Percentiles rank a stretch among this genome's conserved stretches.
Conservation (phyloP, 2,329 filamentous ascomycete genomes). For the Zopfia rhizophila region DNA sequence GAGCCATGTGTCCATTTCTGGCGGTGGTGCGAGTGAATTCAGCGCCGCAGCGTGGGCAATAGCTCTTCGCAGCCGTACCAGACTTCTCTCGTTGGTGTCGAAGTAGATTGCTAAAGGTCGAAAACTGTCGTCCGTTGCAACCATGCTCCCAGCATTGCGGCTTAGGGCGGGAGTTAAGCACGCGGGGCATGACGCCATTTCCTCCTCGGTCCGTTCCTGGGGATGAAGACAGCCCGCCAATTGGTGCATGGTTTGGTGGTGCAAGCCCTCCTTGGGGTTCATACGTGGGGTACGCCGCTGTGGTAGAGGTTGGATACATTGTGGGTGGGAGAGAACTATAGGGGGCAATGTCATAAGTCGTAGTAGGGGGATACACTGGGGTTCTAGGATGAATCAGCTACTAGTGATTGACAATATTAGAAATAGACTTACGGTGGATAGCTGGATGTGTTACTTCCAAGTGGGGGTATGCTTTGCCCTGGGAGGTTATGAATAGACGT, state of each 20-base stretch:
- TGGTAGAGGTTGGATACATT: conserved; percentile 49
- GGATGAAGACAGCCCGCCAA: conserved; percentile 40
- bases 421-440: conserved; percentile 43
- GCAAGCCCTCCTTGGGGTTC: conserved; percentile 37
- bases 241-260: conserved; percentile 26
- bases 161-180: conserved; percentile 84
- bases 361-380: conserved; percentile 44
- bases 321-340: conserved; percentile 47
- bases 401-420: not conserved
- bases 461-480: conserved; percentile 25
- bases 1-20: conserved; percentile 83
- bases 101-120: conserved; percentile 93
- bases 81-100: conserved; percentile 95
- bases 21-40: conserved; percentile 92
- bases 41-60: conserved; percentile 89
- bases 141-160: conserved; percentile 98
- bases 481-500: conserved; percentile 44
- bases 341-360: conserved; percentile 46
- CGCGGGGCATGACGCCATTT: conserved; percentile 57
- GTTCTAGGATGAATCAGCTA: conserved; percentile 33
- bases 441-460: conserved; percentile 40
- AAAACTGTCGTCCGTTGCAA: conserved; percentile 94
- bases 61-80: conserved; percentile 86
- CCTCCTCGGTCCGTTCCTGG: conserved; percentile 31
- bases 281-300: conserved; percentile 45